phyloP scores from a whole-genome alignment of 495 filamentous ascomycete species.

The Penicillium samsonianum region DNA sequence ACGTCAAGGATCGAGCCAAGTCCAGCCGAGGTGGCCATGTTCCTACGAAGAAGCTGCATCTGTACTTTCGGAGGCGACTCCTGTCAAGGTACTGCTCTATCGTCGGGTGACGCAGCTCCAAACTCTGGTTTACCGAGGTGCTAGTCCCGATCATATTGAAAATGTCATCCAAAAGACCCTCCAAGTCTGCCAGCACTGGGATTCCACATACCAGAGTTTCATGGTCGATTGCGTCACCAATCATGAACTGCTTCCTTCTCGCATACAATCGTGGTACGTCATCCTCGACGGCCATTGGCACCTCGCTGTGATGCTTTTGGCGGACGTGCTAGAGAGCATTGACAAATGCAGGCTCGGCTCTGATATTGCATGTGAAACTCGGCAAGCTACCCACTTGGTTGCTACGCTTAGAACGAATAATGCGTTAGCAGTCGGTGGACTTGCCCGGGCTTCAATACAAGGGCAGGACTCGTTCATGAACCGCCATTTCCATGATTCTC shows the following conservation, averaged over 20 bases:
- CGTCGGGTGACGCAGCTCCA: slow-evolving; percentile 48
- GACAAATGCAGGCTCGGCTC: slow-evolving; percentile 31
- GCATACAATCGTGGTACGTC: slow-evolving; percentile 53
- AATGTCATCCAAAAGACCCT: slow-evolving; percentile 37
- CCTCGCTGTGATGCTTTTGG: slow-evolving; percentile 46
- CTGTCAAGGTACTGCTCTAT: slow-evolving; percentile 52
- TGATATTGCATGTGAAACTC: slow-evolving; percentile 26
- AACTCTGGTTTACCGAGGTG: slow-evolving; percentile 35
- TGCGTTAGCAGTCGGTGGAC: slow-evolving; percentile 37
- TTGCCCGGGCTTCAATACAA: slow-evolving; percentile 36
- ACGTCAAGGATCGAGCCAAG: slow-evolving; percentile 14
- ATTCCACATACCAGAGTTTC: slow-evolving; percentile 41
- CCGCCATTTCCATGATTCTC: slow-evolving; percentile 25
- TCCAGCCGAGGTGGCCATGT: slow-evolving; percentile 44
- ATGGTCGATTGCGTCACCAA: slow-evolving; percentile 44
- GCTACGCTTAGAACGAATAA: slow-evolving; percentile 33
- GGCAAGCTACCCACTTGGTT: slow-evolving; percentile 29
- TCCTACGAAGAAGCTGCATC: slow-evolving; percentile 42
- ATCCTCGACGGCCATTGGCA: slow-evolving; percentile 51
- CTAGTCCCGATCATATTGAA: slow-evolving; percentile 32
- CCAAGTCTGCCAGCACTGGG: slow-evolving; percentile 48
- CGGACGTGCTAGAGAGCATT: slow-evolving; percentile 45
- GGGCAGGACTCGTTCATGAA: slow-evolving; percentile 15
- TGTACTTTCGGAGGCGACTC: slow-evolving; percentile 43
- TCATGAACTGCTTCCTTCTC: slow-evolving; percentile 40